These are phyloP conservation scores for Trichoderma sp. DNA, from an alignment of 2,329 filamentous ascomycete genomes.

Conservation along the genomic window DNA sequence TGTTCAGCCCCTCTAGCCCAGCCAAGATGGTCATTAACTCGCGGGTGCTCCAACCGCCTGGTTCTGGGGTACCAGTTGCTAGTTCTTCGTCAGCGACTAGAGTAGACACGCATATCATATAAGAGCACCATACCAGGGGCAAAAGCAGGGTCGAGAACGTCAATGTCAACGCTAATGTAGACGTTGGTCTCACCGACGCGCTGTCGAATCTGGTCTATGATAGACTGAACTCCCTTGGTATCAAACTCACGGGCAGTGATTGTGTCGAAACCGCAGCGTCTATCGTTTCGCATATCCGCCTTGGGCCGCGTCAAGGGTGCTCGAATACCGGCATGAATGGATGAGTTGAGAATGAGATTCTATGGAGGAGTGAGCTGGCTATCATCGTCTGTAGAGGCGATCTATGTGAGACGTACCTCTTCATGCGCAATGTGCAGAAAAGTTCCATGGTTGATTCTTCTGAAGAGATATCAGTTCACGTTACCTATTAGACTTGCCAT, in stretches of 20 bases:
- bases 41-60: slow-evolving; percentile 80
- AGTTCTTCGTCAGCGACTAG: slow-evolving; percentile 30
- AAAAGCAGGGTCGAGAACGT: slow-evolving; percentile 67
- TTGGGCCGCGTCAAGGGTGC: slow-evolving; percentile 61
- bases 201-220: slow-evolving; percentile 65
- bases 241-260: slow-evolving; percentile 61
- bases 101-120: background rate
- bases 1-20: slow-evolving; percentile 72
- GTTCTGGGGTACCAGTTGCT: slow-evolving; percentile 79
- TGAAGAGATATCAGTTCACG: background rate
- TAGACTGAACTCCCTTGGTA: slow-evolving; percentile 65
- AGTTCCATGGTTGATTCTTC: slow-evolving; percentile 29
- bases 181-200: slow-evolving; percentile 71
- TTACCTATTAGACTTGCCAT: background rate
- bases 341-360: slow-evolving; percentile 63
- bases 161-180: slow-evolving; percentile 74
- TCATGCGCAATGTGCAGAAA: slow-evolving; percentile 29
- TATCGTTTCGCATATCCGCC: slow-evolving; percentile 26
- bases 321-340: slow-evolving; percentile 75
- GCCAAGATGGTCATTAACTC: slow-evolving; percentile 77
- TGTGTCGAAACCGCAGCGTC: slow-evolving; percentile 25
- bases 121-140: slow-evolving; percentile 23
- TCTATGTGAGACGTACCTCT: slow-evolving; percentile 17
- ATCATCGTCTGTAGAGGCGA: too few relatives aligned
- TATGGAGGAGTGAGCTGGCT: background rate